phyloP scores from a whole-genome alignment of 2,329 filamentous ascomycete genomes.

The Phaeosphaeria sp. region DNA sequence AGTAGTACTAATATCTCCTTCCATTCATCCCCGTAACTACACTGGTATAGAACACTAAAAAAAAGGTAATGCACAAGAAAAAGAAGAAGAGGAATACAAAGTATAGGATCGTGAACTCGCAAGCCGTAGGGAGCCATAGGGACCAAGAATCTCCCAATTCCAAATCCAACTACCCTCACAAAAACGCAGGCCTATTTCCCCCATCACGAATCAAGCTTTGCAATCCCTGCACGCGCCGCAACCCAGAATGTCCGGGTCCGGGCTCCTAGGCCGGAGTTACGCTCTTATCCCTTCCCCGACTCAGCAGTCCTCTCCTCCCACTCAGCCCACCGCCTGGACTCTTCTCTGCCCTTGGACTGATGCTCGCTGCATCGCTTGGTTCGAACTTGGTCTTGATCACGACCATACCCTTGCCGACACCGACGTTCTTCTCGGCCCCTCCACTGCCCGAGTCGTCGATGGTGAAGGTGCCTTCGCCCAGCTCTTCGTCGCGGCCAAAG shows the following conservation, averaged over 20 bases:
- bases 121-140: not conserved
- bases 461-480: conserved; percentile 89
- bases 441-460: conserved; percentile 78
- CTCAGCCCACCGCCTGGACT: not conserved
- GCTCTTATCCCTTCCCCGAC: conserved; percentile 41
- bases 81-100: not conserved
- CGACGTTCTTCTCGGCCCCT: conserved; percentile 73
- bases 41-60: conserved; percentile 6
- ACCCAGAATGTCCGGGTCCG: not conserved
- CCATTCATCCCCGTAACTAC: not conserved
- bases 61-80: not conserved
- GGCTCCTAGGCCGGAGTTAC: conserved; percentile 27
- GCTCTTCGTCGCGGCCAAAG: conserved; percentile 80
- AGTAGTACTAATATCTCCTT: not conserved
- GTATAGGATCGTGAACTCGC: not conserved
- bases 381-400: conserved; percentile 76
- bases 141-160: not conserved
- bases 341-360: conserved; percentile 20
- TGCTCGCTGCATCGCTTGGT: conserved; percentile 49
- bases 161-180: not conserved
- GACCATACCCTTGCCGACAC: conserved; percentile 75
- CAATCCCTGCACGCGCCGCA: not conserved
- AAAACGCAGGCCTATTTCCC: not conserved
- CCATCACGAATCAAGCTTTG: not conserved
- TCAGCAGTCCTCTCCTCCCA: conserved; percentile 52